These are phyloP conservation scores for Pestalotiopsis sp. DNA, from an alignment of 2,329 filamentous ascomycete genomes.

Conservation along the genomic window DNA sequence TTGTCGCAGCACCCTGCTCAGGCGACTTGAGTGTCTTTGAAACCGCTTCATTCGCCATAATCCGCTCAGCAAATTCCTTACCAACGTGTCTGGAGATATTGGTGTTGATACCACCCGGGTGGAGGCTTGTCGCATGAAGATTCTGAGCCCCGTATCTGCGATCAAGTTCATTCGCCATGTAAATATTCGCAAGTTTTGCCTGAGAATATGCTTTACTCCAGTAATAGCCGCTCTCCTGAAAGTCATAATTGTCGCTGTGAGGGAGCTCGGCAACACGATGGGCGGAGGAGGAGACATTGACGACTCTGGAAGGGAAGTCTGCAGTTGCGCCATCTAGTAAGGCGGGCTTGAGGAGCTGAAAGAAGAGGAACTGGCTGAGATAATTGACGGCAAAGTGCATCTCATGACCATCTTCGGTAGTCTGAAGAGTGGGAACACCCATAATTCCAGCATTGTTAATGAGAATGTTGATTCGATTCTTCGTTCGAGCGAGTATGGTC, in stretches of 20 bases:
- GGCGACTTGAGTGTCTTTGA: slow-evolving; percentile 22
- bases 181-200: slow-evolving; percentile 51
- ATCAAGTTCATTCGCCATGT: slow-evolving; percentile 9
- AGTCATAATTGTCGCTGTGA: slow-evolving; percentile 41
- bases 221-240: slow-evolving; percentile 34
- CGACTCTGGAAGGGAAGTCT: slow-evolving; percentile 42
- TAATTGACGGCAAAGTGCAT: slow-evolving; percentile 20
- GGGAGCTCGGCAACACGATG: slow-evolving; percentile 35
- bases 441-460: slow-evolving; percentile 14
- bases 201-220: slow-evolving; percentile 44
- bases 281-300: slow-evolving; percentile 41
- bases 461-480: not conserved
- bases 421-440: slow-evolving; percentile 13
- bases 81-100: slow-evolving; percentile 22
- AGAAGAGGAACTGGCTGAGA: slow-evolving; percentile 19
- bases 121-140: slow-evolving; percentile 26
- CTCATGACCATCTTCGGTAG: slow-evolving; percentile 20
- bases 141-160: not conserved
- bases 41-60: not conserved
- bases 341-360: slow-evolving; percentile 17
- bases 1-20: slow-evolving; percentile 47
- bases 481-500: not conserved
- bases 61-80: slow-evolving; percentile 13
- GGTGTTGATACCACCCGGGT: slow-evolving; percentile 46
- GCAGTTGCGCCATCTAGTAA: slow-evolving; percentile 16